Evolutionary conservation across 2,329 filamentous ascomycete genomes (phyloP).

Genomic region (Monosporascus sp.): DNA sequence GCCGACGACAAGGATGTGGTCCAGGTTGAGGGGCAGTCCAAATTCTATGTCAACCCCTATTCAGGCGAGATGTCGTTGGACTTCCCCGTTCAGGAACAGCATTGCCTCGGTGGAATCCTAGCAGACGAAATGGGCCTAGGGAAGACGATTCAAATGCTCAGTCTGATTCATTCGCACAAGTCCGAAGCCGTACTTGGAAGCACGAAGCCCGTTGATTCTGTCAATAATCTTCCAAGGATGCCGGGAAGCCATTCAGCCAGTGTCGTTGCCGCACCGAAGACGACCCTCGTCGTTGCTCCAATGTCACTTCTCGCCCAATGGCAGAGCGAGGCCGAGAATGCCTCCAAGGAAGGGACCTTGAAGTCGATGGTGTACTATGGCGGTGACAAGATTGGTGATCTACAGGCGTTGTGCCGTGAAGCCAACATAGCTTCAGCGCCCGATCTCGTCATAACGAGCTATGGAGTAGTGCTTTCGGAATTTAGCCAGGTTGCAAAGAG

Average conservation of each 20-base stretch:
- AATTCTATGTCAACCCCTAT: slow-evolving; percentile 95
- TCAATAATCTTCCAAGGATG: slow-evolving; percentile 59
- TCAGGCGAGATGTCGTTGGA: slow-evolving; percentile 88
- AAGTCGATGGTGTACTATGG: slow-evolving; percentile 91
- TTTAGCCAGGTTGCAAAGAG: slow-evolving; percentile 69
- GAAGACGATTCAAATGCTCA: slow-evolving; percentile 98
- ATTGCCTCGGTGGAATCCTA: slow-evolving; percentile 86
- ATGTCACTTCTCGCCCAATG: slow-evolving; percentile 97
- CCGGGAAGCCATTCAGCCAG: slow-evolving; percentile 46
- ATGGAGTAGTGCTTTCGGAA: slow-evolving; percentile 86
- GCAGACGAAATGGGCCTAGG: slow-evolving; percentile 97
- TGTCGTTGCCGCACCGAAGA: slow-evolving; percentile 70
- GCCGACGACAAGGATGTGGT: slow-evolving; percentile 75
- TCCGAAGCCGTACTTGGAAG: slow-evolving; percentile 45
- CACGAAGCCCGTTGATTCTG: slow-evolving; percentile 34
- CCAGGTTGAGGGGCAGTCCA: slow-evolving; percentile 56
- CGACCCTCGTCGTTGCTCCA: slow-evolving; percentile 90
- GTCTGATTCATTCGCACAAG: slow-evolving; percentile 79
- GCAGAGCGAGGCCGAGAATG: slow-evolving; percentile 91
- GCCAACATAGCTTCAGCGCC: slow-evolving; percentile 72
- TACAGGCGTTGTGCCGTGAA: slow-evolving; percentile 72
- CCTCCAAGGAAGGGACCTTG: slow-evolving; percentile 76
- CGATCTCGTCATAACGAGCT: slow-evolving; percentile 90
- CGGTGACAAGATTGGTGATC: slow-evolving; percentile 71
- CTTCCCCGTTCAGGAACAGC: slow-evolving; percentile 90